Percentiles rank a stretch among this genome's conserved stretches.
Evolutionary conservation across 176 grass and related monocot species (phyloP).

Genomic region (Oryza nivara): DNA sequence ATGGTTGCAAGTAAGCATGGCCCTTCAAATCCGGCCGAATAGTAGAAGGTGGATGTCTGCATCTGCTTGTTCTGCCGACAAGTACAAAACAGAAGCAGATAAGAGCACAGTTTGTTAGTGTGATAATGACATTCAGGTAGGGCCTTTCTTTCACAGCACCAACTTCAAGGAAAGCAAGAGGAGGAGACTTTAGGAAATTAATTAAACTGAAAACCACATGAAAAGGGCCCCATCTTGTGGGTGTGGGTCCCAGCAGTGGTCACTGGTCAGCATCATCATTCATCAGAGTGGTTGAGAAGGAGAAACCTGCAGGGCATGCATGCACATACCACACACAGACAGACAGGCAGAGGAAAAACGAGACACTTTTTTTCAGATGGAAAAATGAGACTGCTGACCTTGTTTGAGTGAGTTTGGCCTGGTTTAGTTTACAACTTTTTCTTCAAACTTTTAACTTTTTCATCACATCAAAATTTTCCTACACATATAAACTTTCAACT

Average conservation of each 20-base stretch:
- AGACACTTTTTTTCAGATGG: too few relatives aligned
- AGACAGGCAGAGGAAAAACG: neutral
- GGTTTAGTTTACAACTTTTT: too few relatives aligned
- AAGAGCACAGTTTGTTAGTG: conserved; percentile 51
- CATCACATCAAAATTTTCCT: too few relatives aligned
- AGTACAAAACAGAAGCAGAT: conserved; percentile 33
- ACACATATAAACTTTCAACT: too few relatives aligned
- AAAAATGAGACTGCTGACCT: too few relatives aligned
- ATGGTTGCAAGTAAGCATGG: neutral
- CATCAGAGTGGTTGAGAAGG: conserved; percentile 28
- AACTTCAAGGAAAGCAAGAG: conserved; percentile 54
- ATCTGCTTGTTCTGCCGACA: conserved; percentile 30
- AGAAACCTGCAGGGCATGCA: conserved; percentile 37
- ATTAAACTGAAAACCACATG: conserved; percentile 20
- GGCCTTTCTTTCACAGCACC: conserved; percentile 31
- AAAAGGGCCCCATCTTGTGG: neutral
- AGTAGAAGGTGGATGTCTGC: conserved; percentile 22
- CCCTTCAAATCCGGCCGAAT: conserved; percentile 42
- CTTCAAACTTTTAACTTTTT: too few relatives aligned
- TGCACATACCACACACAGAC: conserved; percentile 25
- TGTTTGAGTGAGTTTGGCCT: too few relatives aligned
- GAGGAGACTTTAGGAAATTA: conserved; percentile 4
- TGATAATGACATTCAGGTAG: conserved; percentile 46
- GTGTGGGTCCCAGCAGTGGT: conserved; percentile 19
- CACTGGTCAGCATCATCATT: conserved; percentile 36